These are phyloP conservation scores for Clonostachys byssicola DNA, from an alignment of 2,329 filamentous ascomycete genomes.

Conservation along the genomic window DNA sequence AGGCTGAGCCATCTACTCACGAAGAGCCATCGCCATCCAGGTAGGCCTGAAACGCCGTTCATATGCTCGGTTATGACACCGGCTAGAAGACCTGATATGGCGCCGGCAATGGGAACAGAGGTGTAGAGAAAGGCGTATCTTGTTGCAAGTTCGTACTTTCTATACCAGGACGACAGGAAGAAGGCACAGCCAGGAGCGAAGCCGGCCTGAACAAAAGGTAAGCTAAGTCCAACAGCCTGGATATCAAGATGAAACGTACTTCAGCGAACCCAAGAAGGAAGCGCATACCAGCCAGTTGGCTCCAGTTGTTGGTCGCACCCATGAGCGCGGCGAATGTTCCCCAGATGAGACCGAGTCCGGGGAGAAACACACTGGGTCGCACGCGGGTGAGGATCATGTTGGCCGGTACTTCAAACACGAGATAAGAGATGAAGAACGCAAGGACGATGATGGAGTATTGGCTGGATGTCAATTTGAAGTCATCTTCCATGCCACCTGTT, in stretches of 20 bases:
- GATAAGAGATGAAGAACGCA: constrained; percentile 18
- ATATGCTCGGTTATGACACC: constrained; percentile 13
- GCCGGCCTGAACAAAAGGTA: constrained; percentile 4
- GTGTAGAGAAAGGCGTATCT: constrained; percentile 13
- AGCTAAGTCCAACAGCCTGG: background rate
- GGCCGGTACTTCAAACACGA: constrained; percentile 5
- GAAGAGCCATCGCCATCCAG: constrained; percentile 19
- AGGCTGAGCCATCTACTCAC: constrained; percentile 3
- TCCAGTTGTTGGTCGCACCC: constrained; percentile 12
- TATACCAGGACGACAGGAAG: constrained; percentile 14
- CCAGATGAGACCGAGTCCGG: constrained; percentile 12
- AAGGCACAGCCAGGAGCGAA: constrained; percentile 15
- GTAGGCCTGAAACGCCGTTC: constrained; percentile 11
- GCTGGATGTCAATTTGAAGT: constrained; percentile 9
- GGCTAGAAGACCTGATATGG: constrained; percentile 10
- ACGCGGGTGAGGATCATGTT: constrained; percentile 10
- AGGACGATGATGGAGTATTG: constrained; percentile 19
- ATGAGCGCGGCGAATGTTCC: constrained; percentile 12
- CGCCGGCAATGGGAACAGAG: constrained; percentile 11
- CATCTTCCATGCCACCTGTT: constrained; percentile 11
- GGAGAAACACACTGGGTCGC: constrained; percentile 13
- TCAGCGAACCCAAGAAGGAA: constrained; percentile 13
- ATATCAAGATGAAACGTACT: background rate
- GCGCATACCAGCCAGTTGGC: constrained; percentile 10
- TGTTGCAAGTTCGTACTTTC: constrained; percentile 12